Evolutionary conservation across 805 yeast genomes (phyloP).

Genomic region (Starmerella bombicola): DNA sequence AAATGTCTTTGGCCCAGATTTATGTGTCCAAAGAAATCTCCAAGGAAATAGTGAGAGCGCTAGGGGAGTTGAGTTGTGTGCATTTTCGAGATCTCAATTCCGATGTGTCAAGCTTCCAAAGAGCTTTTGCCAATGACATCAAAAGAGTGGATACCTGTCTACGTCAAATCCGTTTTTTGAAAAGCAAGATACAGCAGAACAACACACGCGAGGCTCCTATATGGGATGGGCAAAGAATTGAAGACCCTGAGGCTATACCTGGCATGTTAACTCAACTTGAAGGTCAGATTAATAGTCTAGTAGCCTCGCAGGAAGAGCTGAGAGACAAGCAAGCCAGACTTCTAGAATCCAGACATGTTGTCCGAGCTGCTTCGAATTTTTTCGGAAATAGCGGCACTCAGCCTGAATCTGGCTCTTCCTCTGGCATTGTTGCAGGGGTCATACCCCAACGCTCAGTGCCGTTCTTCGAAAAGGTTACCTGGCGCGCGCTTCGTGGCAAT

Average conservation of each 20-base stretch:
- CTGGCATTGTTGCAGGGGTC: conserved; percentile 59
- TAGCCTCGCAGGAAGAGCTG: conserved; percentile 54
- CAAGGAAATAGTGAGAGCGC: conserved; percentile 68
- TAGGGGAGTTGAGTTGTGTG: conserved; percentile 75
- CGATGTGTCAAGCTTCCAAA: conserved; percentile 71
- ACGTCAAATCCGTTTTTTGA: conserved; percentile 52
- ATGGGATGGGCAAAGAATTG: conserved; percentile 33
- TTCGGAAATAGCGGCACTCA: conserved; percentile 28
- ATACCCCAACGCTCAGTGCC: conserved; percentile 58
- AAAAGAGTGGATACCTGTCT: conserved; percentile 75
- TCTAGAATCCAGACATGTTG: conserved; percentile 57
- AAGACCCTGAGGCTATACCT: conserved; percentile 57
- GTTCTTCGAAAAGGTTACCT: conserved; percentile 65
- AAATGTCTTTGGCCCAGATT: conserved; percentile 85
- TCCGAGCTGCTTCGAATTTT: conserved; percentile 35
- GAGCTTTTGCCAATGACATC: conserved; percentile 80
- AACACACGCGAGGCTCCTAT: conserved; percentile 27
- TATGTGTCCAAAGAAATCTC: conserved; percentile 85
- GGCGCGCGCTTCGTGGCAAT: conserved; percentile 92
- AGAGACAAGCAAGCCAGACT: conserved; percentile 50
- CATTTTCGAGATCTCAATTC: conserved; percentile 84
- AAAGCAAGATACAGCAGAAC: conserved; percentile 26
- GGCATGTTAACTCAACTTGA: conserved; percentile 56
- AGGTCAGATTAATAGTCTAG: conserved; percentile 57
- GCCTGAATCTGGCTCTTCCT: conserved; percentile 27